phyloP scores from a whole-genome alignment of 495 filamentous ascomycete species.

The Sabuloglossum arenarium region DNA sequence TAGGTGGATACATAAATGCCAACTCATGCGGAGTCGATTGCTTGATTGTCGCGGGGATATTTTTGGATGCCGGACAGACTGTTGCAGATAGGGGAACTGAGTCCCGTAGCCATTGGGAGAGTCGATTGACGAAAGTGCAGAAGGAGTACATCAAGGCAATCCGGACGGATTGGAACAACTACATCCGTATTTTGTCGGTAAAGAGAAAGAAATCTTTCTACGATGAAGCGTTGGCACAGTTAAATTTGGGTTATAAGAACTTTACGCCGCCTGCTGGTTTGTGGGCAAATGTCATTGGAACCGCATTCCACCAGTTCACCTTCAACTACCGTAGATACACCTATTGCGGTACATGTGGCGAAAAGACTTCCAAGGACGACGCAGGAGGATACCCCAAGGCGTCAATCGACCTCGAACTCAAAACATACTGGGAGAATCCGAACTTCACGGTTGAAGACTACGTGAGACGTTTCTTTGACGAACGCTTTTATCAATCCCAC shows the following conservation, averaged over 20 bases:
- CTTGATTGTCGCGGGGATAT: background rate
- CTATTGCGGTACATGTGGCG: background rate
- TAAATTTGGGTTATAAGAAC: background rate
- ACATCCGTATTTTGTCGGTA: background rate
- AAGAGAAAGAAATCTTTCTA: background rate
- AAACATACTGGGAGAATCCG: background rate
- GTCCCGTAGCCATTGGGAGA: background rate
- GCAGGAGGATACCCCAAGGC: background rate
- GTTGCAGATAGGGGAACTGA: background rate
- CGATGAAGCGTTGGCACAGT: background rate
- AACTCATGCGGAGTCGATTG: background rate
- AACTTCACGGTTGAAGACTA: background rate
- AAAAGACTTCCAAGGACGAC: background rate
- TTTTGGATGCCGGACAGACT: background rate
- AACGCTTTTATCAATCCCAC: background rate
- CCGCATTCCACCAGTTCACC: background rate
- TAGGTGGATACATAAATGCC: background rate
- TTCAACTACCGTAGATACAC: background rate
- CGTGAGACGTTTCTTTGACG: background rate
- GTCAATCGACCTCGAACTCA: background rate
- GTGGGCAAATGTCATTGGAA: background rate
- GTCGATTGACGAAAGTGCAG: background rate
- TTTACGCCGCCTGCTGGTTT: background rate
- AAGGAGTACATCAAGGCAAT: background rate
- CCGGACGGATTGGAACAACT: background rate